Percentiles rank a stretch among this genome's conserved stretches.
Evolutionary conservation across 345 rosid species (phyloP).

Genomic region (Sisymbrium altissimum): DNA sequence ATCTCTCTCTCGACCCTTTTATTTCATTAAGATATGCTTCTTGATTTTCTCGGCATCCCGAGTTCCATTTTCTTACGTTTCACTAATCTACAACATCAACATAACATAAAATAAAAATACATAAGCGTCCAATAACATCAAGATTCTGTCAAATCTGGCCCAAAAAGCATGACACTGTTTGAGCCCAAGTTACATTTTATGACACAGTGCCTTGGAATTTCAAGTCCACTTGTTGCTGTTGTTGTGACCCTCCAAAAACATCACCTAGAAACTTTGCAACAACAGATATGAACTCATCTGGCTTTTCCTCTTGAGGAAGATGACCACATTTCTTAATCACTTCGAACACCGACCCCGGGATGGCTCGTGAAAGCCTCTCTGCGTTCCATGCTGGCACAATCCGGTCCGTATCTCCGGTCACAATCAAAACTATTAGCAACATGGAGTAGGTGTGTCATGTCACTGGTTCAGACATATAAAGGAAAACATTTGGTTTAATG

Average conservation of each 20-base stretch:
- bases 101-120: background rate
- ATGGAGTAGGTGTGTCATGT: slow-evolving; percentile 1
- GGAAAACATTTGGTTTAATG: background rate
- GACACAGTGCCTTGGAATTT: slow-evolving; percentile 29
- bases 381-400: slow-evolving; percentile 93
- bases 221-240: background rate
- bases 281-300: slow-evolving; percentile 67
- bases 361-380: slow-evolving; percentile 58
- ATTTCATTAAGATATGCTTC: too few species aligned
- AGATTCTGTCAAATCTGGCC: background rate
- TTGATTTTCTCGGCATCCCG: too few species aligned
- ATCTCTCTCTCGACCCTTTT: too few species aligned
- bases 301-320: slow-evolving; percentile 86
- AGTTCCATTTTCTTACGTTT: too few species aligned
- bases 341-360: slow-evolving; percentile 65
- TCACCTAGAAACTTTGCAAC: slow-evolving; percentile 61
- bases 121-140: background rate
- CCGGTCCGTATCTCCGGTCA: slow-evolving; percentile 81
- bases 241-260: slow-evolving; percentile 42
- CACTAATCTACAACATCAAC: background rate
- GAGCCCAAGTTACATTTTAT: background rate
- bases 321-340: slow-evolving; percentile 81
- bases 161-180: background rate
- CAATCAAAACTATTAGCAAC: slow-evolving; percentile 52
- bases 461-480: background rate